Evolutionary conservation across 2,329 filamentous ascomycete species (phyloP), one percentile per base, ranked within the genome.

Genomic region (Albifimbria verrucaria): DNA sequence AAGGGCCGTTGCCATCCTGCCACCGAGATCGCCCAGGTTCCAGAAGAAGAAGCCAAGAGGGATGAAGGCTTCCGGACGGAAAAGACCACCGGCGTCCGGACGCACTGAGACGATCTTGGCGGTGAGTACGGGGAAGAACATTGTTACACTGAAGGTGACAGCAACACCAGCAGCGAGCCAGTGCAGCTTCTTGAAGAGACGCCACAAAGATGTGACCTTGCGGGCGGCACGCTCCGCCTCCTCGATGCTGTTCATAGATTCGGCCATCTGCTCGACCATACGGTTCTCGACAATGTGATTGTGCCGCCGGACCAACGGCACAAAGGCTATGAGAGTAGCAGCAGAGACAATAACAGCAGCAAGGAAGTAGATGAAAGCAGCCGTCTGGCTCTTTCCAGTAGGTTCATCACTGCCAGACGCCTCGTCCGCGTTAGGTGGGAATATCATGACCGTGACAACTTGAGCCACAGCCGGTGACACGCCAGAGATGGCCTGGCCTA

Each of bases 41-140:
- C 94, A 99, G 66, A 94, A 83, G 55, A 97, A 83, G 71, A 97
- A 96, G 3, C 83, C 91, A 1, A 97, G 78, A 0, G 94, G 92
- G 53, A 97, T 92, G 68, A 97, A 99, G 17, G 87, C 85, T 1
- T 85, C 78, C 0, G 90, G 84, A 50, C 85, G 82, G 59, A 95
- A 82, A 17, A 95, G 72, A 17, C 79, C 74, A 12, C 81, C 77
- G 7, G 65, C 56, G 57, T 61, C 66, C 54, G 65, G 62, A 22
- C 64, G 62, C 11, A 80, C 74, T 9, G 79, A 81, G 28, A 72
- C 62, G 57, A 76, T 87, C 70, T 87, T 84, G 53, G 80, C 75
- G 0, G 94, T 97, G 71, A 95, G 95, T 55, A 97, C 90, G 1
- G 94, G 94, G 75, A 92, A 97, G 67, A 94, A 86, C 93, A 99